Percentiles rank a stretch among this genome's conserved stretches.
phyloP scores from a whole-genome alignment of 169 alveolate species.

The Babesia ovata region DNA sequence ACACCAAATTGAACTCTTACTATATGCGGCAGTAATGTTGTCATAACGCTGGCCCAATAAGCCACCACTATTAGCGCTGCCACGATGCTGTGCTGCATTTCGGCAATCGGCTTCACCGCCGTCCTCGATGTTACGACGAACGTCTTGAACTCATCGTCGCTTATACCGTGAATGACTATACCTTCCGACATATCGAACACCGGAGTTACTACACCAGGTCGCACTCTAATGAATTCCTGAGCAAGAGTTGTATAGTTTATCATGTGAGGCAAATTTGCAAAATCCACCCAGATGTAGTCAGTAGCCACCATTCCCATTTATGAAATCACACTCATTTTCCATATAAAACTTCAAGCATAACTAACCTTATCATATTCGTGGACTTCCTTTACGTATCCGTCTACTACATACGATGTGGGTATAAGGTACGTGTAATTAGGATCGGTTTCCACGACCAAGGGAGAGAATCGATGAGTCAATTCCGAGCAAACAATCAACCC shows the following conservation, averaged over 20 bases:
- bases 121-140: constrained; percentile 1
- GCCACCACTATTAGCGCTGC: constrained; percentile 11
- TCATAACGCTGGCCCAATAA: constrained; percentile 10
- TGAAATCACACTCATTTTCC: too few relatives aligned
- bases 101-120: neutral
- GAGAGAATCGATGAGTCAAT: neutral
- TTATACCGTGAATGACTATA: constrained; percentile 28
- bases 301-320: too few relatives aligned
- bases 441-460: constrained; percentile 36
- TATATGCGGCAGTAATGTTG: constrained; percentile 25
- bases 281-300: too few relatives aligned
- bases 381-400: constrained; percentile 9
- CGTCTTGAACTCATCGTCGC: constrained; percentile 30
- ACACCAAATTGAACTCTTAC: constrained; percentile 10
- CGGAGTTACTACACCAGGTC: constrained; percentile 21
- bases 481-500: neutral
- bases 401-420: neutral
- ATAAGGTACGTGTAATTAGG: constrained; percentile 40
- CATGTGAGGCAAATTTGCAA: too few relatives aligned
- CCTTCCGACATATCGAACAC: constrained; percentile 19
- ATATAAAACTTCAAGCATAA: neutral
- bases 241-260: neutral
- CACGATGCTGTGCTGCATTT: constrained; percentile 5
- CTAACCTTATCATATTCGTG: constrained; percentile 11
- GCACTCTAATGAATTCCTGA: constrained; percentile 29